phyloP scores from a whole-genome alignment of 805 yeast genomes.

The Lipomyces lipofer region DNA sequence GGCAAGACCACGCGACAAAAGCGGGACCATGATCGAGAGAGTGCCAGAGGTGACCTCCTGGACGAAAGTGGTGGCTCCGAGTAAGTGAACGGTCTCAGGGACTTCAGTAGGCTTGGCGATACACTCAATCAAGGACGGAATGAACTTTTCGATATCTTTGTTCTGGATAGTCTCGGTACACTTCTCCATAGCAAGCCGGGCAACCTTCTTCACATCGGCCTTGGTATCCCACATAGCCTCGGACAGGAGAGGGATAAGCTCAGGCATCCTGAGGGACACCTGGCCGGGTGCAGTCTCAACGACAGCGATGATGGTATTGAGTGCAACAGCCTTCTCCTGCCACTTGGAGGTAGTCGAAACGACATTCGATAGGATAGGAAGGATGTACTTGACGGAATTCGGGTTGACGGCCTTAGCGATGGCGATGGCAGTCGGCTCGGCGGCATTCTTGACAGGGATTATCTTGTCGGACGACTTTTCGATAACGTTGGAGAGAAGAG shows the following conservation, averaged over 20 bases:
- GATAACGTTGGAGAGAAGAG: slow-evolving; percentile 67
- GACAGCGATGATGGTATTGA: slow-evolving; percentile 78
- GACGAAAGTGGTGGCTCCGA: slow-evolving; percentile 99
- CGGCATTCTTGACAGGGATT: slow-evolving; percentile 68
- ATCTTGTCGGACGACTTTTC: slow-evolving; percentile 89
- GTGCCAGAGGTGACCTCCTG: slow-evolving; percentile 99
- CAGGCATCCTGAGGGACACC: slow-evolving; percentile 99
- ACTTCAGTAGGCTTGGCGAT: slow-evolving; percentile 96
- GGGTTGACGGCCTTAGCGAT: slow-evolving; percentile 86
- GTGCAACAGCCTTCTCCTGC: slow-evolving; percentile 94
- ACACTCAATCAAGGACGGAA: slow-evolving; percentile 95
- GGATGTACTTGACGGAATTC: slow-evolving; percentile 82
- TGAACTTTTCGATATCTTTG: slow-evolving; percentile 99
- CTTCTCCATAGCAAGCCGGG: slow-evolving; percentile 92
- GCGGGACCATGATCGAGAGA: slow-evolving; percentile 98
- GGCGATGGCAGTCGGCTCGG: slow-evolving; percentile 73
- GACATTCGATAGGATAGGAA: slow-evolving; percentile 74
- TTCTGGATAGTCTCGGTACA: slow-evolving; percentile 97
- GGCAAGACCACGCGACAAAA: slow-evolving; percentile 98
- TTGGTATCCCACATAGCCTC: slow-evolving; percentile 99
- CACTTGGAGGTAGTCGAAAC: slow-evolving; percentile 76
- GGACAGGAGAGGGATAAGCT: slow-evolving; percentile 95
- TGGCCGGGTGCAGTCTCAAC: slow-evolving; percentile 95
- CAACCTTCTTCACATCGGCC: slow-evolving; percentile 95
- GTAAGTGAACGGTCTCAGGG: slow-evolving; percentile 97